Evolutionary conservation across 31 red algal genomes (phyloP), one percentile per base, ranked within the genome.

Genomic region (Porphyra umbilicalis): DNA sequence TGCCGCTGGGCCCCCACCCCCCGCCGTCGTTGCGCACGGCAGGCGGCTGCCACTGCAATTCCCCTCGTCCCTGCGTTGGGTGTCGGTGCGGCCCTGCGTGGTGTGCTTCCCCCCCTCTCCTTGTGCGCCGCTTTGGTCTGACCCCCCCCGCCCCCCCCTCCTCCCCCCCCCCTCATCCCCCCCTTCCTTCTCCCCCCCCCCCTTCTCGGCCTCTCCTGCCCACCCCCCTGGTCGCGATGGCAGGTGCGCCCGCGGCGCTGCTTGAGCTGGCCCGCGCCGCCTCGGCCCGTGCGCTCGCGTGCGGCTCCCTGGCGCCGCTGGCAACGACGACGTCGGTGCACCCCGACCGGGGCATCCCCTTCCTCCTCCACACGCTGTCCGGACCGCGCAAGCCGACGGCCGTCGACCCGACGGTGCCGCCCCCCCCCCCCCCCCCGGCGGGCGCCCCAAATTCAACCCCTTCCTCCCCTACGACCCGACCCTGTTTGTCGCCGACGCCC

Each of bases 391-490:
- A 71, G 25, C 57, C 57, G 3, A 13, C 7, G 25, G 57, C 57
- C 11, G 20, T 6, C 20, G 57, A 71, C 20, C 57, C 57, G 57
- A 71, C 57, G 11, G 57, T 25, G 57, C 57, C 36, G 42, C 32
- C 11, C 0, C 11, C 32, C 33, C 10, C 35, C 33, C 32, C 32
- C 4, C 80, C 44, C 31, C 31, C 1, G 79, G 57, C 75, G 29
- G 37, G 31, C 36, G 35, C 4, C 32, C 16, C n/a, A 36, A 67
- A 38, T 83, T 30, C 71, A 94, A 97, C 77, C 95, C 95, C 33
- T 97, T 97, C 83, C 71, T 97, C 39, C 95, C 95, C 46, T 97
- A 97, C 79, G 95, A 97, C 8, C 77, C 38, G 37, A 20, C 87
- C 9, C 40, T 97, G 38, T 92, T 89, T 79, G 95, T 97, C 18